Evolutionary conservation across 2,329 filamentous ascomycete genomes (phyloP).

Genomic region (Cytospora chrysosperma): DNA sequence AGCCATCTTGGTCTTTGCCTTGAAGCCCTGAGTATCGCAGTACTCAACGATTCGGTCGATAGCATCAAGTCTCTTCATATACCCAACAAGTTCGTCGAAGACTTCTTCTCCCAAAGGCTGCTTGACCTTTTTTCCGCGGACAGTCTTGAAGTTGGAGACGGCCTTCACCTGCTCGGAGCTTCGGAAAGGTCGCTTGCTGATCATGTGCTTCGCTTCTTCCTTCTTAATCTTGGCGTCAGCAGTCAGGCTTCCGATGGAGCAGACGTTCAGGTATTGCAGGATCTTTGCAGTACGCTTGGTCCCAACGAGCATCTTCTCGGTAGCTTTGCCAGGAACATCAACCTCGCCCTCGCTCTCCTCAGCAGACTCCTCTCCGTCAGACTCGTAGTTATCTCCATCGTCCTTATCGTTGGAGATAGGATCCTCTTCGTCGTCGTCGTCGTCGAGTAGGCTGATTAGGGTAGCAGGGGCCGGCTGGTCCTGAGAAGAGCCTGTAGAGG

Average conservation of each 20-base stretch:
- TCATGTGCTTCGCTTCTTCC: constrained; percentile 65
- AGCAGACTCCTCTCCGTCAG: constrained; percentile 30
- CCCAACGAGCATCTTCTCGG: constrained; percentile 24
- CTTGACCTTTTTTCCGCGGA: constrained; percentile 44
- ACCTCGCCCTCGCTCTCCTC: constrained; percentile 42
- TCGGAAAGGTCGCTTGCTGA: constrained; percentile 73
- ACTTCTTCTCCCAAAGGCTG: constrained; percentile 53
- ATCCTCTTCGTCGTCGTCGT: constrained; percentile 12
- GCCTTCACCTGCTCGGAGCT: constrained; percentile 66
- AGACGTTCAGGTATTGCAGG: constrained; percentile 80
- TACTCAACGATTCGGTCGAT: constrained; percentile 78
- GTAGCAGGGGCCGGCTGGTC: background rate
- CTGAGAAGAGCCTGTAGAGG: constrained; percentile 11
- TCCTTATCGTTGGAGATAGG: constrained; percentile 18
- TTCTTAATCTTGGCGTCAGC: constrained; percentile 78
- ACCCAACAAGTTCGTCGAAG: constrained; percentile 59
- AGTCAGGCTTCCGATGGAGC: constrained; percentile 70
- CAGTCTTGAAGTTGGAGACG: constrained; percentile 42
- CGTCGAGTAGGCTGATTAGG: constrained; percentile 16
- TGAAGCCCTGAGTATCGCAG: constrained; percentile 70
- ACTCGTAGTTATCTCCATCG: constrained; percentile 15
- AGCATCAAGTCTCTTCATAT: constrained; percentile 76
- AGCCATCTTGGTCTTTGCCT: constrained; percentile 46
- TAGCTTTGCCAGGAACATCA: constrained; percentile 5
- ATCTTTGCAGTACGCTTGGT: constrained; percentile 48